Evolutionary conservation across 2,329 filamentous ascomycete genomes (phyloP), one percentile per base, ranked within the genome.

Genomic region (Aspergillus udagawae): DNA sequence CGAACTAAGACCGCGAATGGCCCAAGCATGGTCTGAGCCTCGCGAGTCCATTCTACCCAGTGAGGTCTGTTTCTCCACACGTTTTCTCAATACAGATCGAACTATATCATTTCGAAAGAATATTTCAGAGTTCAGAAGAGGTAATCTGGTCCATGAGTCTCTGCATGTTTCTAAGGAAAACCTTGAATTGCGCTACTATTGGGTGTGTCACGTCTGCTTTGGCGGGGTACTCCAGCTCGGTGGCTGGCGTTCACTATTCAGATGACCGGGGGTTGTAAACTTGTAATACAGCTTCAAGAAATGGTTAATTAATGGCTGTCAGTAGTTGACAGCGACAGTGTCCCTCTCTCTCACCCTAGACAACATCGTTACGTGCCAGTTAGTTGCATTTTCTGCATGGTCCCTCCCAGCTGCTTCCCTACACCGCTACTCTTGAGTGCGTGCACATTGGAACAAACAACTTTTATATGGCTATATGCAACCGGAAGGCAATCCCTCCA

Each of bases 381-480:
- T 28, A 51, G 25, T 35, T 49, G 20, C 29, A 44, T 56, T 35
- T 23, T 49, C 29, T 60, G 60, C 60, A 54, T 47, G 44, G 20
- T 50, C 42, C 28, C 55, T 51, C 47, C 49, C 55, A 60, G 55
- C 52, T 57, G 58, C 56, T 49, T 54, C 55, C 53, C 58, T 59
- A 59, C 60, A 62, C 60, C 60, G 60, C 60, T 58, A 62, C 59
- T 60, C 50, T 17, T 17, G 32, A 17, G 32, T 6, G 5, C 32
- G 32, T 38, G 32, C 32, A 38, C 32, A 17, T 1, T 17, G 32
- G 21, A 25, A 27, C 44, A 47, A 47, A 47, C 44, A 47, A 47
- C 44, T 47, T 47, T 47, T 47, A 47, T 21, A 17, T 23, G 10
- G 7, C 44, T 47, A 47, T 23, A 47, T 47, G 44, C 44, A 47